Base-by-base conservation (phyloP, 2,329 filamentous ascomycete species). In the Pseudocercospora macadamiae region DNA sequence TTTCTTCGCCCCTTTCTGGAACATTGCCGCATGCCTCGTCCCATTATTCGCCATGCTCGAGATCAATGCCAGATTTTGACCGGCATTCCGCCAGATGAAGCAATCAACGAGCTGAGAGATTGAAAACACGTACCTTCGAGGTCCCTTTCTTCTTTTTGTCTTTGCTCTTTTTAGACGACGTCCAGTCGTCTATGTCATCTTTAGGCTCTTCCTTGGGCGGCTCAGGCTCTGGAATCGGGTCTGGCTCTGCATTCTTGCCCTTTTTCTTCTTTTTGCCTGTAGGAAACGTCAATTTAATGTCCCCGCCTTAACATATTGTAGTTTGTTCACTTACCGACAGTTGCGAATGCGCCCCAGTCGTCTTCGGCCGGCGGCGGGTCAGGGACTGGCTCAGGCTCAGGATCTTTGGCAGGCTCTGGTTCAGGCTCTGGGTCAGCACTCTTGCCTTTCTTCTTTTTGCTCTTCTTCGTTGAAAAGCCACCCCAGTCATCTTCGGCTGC, bases 381-480 rank as follows among this genome's bases (percentile, higher is more conserved):
- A 30, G 72, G 72, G 58, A 77, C 76, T 10, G 71, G 70, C 59
- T 76, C 74, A 19, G 77, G 59, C 8, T 68, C 66, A n/a, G 75
- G 73, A 37, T 73, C 74, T 42, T 57, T 62, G 12, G 51, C 39
- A 4, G 72, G 71, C 26, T 71, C 70, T 19, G 67, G 64, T 45
- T 68, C 67, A 42, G 67, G 60, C 37, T 67, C 66, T 18, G 49
- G 47, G 28, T 64, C 61, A 12, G 64, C 58, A 4, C 53, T 69
- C 65, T 79, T 77, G 59, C 78, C 77, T 64, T 79, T 78, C 60
- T 68, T 70, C 30, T 61, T 61, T 55, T 65, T 65, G 16, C 68
- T 77, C 63, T 79, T 80, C 66, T 78, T 81, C 54, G 76, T 70
- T 34, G 68, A 67, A 34, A 65, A 64, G 16, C 65, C 57, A 9